Percentiles rank a stretch among this genome's conserved stretches.
Evolutionary conservation across 2,329 filamentous ascomycete species (phyloP).

Genomic region (Fusarium keratoplasticum): DNA sequence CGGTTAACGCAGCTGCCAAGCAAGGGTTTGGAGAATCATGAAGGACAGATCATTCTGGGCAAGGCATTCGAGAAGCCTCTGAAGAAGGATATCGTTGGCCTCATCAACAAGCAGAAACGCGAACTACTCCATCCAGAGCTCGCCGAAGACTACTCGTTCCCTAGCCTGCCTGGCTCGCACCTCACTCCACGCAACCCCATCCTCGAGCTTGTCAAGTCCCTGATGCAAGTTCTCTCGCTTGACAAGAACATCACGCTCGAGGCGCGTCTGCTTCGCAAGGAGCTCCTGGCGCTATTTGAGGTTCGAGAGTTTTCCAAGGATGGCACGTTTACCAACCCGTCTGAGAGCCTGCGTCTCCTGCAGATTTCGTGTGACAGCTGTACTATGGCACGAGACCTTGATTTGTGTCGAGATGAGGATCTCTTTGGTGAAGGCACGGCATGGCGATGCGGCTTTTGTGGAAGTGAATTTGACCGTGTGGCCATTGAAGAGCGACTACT

Average conservation of each 20-base stretch:
- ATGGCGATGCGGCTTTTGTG: slow-evolving; percentile 85
- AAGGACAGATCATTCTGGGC: slow-evolving; percentile 76
- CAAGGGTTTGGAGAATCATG: slow-evolving; percentile 69
- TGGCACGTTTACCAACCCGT: slow-evolving; percentile 89
- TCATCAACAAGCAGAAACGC: slow-evolving; percentile 88
- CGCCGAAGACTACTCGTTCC: slow-evolving; percentile 88
- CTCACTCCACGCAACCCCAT: slow-evolving; percentile 71
- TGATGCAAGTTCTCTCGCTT: slow-evolving; percentile 92
- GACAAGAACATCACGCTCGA: slow-evolving; percentile 93
- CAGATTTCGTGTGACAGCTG: slow-evolving; percentile 91
- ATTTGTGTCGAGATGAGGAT: slow-evolving; percentile 90
- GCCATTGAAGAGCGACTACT: slow-evolving; percentile 87
- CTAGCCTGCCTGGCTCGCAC: slow-evolving; percentile 79
- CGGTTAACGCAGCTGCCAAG: slow-evolving; percentile 69
- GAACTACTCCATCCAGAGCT: slow-evolving; percentile 92
- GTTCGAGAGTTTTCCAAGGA: slow-evolving; percentile 92
- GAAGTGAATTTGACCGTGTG: slow-evolving; percentile 79
- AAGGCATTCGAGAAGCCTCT: slow-evolving; percentile 88
- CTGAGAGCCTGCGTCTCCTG: slow-evolving; percentile 75
- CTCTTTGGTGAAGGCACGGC: slow-evolving; percentile 65
- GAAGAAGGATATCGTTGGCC: slow-evolving; percentile 84
- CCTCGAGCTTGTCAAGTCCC: slow-evolving; percentile 89
- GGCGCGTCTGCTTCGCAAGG: slow-evolving; percentile 87
- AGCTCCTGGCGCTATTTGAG: slow-evolving; percentile 90
- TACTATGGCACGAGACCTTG: slow-evolving; percentile 87